Conservation (phyloP, 495 filamentous ascomycete species). For the Hypoxylon fragiforme region DNA sequence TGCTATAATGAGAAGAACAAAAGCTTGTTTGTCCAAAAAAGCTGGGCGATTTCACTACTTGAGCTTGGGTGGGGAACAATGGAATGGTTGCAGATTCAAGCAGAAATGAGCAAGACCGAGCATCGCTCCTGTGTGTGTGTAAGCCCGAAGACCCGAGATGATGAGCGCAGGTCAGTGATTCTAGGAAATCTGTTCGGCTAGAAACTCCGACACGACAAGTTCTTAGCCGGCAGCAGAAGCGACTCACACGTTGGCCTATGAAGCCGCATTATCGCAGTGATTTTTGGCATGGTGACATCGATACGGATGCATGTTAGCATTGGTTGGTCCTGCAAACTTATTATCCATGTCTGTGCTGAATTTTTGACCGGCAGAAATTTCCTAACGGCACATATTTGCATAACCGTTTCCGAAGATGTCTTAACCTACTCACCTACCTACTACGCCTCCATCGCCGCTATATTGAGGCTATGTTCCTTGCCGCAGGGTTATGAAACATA, state of each 20-base stretch:
- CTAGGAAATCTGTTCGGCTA: slow-evolving; percentile 27
- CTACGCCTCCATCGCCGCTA: too few species aligned
- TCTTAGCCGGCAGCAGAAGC: slow-evolving; percentile 13
- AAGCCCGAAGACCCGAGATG: slow-evolving; percentile 28
- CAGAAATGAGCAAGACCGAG: too few species aligned
- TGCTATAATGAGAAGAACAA: background rate
- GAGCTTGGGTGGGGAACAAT: slow-evolving; percentile 17
- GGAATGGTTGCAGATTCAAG: slow-evolving; percentile 8
- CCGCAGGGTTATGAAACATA: too few species aligned
- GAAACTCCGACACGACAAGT: slow-evolving; percentile 16
- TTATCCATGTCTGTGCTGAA: too few species aligned
- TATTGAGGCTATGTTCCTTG: too few species aligned
- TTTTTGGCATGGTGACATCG: background rate
- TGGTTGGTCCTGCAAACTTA: too few species aligned
- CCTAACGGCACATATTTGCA: too few species aligned
- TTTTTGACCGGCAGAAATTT: too few species aligned
- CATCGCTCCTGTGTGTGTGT: too few species aligned
- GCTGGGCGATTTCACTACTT: slow-evolving; percentile 7
- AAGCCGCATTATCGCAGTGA: background rate
- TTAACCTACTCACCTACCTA: too few species aligned
- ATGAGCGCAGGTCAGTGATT: slow-evolving; percentile 18
- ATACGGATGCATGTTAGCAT: too few species aligned
- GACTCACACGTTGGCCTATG: background rate
- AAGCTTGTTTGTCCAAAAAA: slow-evolving; percentile 1
- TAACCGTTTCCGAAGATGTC: too few species aligned